These are phyloP conservation scores for Trichoderma gamsii DNA, from an alignment of 495 filamentous ascomycete genomes.

Conservation along the genomic window DNA sequence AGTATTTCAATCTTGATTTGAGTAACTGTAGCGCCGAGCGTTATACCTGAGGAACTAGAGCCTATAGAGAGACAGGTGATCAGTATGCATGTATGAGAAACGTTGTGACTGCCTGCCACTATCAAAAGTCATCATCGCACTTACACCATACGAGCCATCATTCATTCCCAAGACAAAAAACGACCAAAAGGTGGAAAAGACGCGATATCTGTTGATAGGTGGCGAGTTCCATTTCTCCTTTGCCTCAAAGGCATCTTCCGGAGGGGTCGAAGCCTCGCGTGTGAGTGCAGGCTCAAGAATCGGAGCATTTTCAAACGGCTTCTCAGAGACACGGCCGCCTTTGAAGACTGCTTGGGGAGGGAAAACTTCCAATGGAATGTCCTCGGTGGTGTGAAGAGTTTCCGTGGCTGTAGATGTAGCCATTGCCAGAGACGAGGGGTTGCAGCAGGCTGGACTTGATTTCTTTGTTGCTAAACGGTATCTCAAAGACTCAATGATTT, in stretches of 20 bases:
- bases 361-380: background rate
- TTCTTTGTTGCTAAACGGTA: background rate
- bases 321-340: background rate
- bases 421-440: background rate
- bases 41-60: conserved; percentile 54
- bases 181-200: conserved; percentile 57
- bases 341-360: background rate
- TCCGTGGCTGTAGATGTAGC: background rate
- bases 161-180: conserved; percentile 79
- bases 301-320: background rate
- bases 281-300: conserved; percentile 2
- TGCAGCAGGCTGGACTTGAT: background rate
- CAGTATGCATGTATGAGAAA: background rate
- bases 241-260: conserved; percentile 4
- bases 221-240: conserved; percentile 64
- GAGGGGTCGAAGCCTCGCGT: background rate
- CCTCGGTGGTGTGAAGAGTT: background rate
- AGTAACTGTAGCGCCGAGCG: background rate
- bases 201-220: conserved; percentile 56
- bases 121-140: conserved; percentile 22
- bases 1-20: conserved; percentile 29
- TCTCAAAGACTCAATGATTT: background rate
- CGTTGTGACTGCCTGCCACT: background rate
- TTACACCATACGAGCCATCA: conserved; percentile 74
- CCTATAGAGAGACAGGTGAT: conserved; percentile 28